These are phyloP conservation scores for Coniella vitis DNA, from an alignment of 2,329 filamentous ascomycete genomes.

Conservation along the genomic window DNA sequence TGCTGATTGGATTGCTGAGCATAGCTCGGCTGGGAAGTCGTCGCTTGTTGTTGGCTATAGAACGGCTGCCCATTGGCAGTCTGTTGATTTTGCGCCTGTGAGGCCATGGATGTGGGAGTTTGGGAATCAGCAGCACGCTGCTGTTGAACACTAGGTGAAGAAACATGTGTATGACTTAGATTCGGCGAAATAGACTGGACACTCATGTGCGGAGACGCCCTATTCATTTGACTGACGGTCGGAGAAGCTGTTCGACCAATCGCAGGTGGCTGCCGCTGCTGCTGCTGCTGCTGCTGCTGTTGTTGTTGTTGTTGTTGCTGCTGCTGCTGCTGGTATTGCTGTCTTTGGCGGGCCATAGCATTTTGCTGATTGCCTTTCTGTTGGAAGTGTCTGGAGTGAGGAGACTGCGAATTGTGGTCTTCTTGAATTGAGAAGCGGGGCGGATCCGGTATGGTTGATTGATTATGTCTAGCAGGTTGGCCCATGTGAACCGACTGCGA, in stretches of 20 bases:
- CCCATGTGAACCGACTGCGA: constrained; percentile 1
- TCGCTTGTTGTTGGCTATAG: constrained; percentile 6
- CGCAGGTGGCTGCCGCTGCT: constrained; percentile 18
- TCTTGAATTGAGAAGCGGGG: constrained; percentile 2
- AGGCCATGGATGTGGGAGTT: constrained; percentile 11
- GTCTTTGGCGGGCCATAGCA: constrained; percentile 15
- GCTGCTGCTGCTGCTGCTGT: no score
- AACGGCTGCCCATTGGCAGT: constrained; percentile 11
- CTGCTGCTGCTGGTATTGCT: constrained; percentile 18
- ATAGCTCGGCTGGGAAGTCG: constrained; percentile 7
- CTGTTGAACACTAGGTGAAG: constrained; percentile 13
- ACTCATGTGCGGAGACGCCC: constrained; percentile 13
- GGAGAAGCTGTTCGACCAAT: constrained; percentile 13
- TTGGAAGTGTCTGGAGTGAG: constrained; percentile 13
- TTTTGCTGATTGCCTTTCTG: constrained; percentile 15
- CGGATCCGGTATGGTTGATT: constrained; percentile 1
- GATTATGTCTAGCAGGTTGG: constrained; percentile 3
- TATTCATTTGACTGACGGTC: constrained; percentile 11
- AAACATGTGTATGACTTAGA: constrained; percentile 4
- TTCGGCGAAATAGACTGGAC: constrained; percentile 15
- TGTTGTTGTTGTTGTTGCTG: constrained; percentile 19
- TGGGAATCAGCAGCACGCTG: constrained; percentile 12
- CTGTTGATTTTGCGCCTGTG: constrained; percentile 12
- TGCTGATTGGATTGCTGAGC: constrained; percentile 11
- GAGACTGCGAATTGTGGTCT: constrained; percentile 6